A percentile compares a stretch with the other conserved stretches of the same genome.
phyloP scores from a whole-genome alignment of 371 early-diverging fungal species.

The Mortierella sp. region DNA sequence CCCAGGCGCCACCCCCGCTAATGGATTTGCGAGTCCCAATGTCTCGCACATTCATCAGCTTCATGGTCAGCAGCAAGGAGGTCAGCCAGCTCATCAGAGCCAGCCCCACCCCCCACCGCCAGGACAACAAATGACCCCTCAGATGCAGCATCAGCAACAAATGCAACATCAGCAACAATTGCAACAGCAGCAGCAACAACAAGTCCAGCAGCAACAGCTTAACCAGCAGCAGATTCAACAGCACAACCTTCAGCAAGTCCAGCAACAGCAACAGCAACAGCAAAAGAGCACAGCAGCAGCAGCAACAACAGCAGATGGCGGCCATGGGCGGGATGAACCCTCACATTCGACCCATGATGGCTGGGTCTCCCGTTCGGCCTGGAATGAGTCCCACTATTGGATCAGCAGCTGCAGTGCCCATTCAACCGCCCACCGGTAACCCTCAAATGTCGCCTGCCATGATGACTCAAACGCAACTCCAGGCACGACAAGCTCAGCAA shows the following conservation, averaged over 20 bases:
- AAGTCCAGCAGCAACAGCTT: slow-evolving; percentile 14
- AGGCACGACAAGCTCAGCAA: slow-evolving; percentile 42
- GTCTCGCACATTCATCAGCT: slow-evolving; percentile 27
- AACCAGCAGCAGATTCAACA: slow-evolving; percentile 13
- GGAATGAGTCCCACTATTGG: slow-evolving; percentile 40
- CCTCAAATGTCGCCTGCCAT: slow-evolving; percentile 23
- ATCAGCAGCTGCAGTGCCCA: slow-evolving; percentile 13
- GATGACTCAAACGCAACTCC: slow-evolving; percentile 31
- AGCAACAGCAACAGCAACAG: slow-evolving; percentile 28
- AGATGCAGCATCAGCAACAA: slow-evolving; percentile 24
- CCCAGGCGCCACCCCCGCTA: slow-evolving; percentile 13
- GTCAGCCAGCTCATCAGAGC: not conserved
- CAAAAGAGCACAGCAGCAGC: slow-evolving; percentile 9
- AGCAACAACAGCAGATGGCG: slow-evolving; percentile 36
- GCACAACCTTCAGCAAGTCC: slow-evolving; percentile 8
- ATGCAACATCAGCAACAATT: slow-evolving; percentile 27
- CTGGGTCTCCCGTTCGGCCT: slow-evolving; percentile 25
- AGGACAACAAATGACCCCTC: slow-evolving; percentile 11
- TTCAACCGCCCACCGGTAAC: slow-evolving; percentile 23
- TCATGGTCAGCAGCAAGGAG: slow-evolving; percentile 16
- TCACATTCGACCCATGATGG: slow-evolving; percentile 36
- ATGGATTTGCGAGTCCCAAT: slow-evolving; percentile 44
- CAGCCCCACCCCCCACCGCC: slow-evolving; percentile 17
- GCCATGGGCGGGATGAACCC: slow-evolving; percentile 34
- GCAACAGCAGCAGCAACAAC: slow-evolving; percentile 35